Conservation (phyloP, 2,329 filamentous ascomycete species). For the Ascocoryne sarcoides region DNA sequence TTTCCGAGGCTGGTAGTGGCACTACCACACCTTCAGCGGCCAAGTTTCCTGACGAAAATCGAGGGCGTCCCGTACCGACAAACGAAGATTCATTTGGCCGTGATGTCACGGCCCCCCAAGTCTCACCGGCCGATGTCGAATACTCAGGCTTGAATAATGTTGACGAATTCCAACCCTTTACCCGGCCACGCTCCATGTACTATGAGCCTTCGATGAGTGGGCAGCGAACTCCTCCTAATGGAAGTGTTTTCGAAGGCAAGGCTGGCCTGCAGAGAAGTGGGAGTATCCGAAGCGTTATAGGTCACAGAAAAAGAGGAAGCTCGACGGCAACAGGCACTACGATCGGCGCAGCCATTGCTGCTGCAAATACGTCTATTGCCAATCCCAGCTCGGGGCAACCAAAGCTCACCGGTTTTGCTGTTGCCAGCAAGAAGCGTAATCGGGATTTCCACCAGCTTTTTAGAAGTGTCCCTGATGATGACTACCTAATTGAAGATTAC, state of each 20-base stretch:
- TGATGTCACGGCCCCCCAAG: background rate
- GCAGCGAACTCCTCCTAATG: slow-evolving; percentile 57
- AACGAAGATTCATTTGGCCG: slow-evolving; percentile 21
- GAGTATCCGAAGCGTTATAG: slow-evolving; percentile 57
- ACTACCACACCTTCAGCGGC: slow-evolving; percentile 48
- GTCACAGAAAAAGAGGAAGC: slow-evolving; percentile 63
- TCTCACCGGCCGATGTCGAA: no score
- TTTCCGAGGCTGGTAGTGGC: slow-evolving; percentile 50
- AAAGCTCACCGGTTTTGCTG: slow-evolving; percentile 87
- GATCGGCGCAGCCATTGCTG: slow-evolving; percentile 62
- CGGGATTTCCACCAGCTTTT: slow-evolving; percentile 90
- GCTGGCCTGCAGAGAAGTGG: slow-evolving; percentile 42
- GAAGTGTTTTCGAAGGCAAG: slow-evolving; percentile 58
- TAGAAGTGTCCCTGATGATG: slow-evolving; percentile 93
- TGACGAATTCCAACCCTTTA: slow-evolving; percentile 20
- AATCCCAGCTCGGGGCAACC: slow-evolving; percentile 53
- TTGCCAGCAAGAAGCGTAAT: slow-evolving; percentile 93
- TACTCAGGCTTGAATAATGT: background rate
- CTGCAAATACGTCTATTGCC: slow-evolving; percentile 61
- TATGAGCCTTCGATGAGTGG: slow-evolving; percentile 36
- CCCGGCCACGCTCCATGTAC: slow-evolving; percentile 40
- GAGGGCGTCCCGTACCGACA: slow-evolving; percentile 20
- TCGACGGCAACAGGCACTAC: slow-evolving; percentile 54
- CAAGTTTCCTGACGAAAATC: slow-evolving; percentile 39
- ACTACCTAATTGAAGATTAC: slow-evolving; percentile 97